Evolutionary conservation across 768 basidiomycete species (phyloP).

Genomic region (Vararia minispora): DNA sequence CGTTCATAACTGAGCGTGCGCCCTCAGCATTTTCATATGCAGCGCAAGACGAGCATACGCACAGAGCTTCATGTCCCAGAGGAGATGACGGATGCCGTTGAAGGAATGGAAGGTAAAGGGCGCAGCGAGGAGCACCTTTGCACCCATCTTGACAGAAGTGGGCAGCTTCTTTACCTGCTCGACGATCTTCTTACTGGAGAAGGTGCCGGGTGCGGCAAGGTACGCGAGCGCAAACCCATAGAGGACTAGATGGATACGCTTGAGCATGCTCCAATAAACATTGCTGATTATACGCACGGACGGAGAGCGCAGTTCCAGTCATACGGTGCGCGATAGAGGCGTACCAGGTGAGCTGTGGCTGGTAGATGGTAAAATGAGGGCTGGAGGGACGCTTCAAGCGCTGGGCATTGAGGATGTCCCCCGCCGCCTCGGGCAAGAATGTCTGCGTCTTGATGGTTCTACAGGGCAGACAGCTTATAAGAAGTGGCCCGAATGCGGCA

Average conservation of each 20-base stretch:
- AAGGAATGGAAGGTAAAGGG: conserved; percentile 87
- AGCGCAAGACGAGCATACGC: conserved; percentile 24
- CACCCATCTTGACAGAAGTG: conserved; percentile 60
- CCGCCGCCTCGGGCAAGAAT: conserved; percentile 42
- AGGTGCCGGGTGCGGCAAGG: conserved; percentile 68
- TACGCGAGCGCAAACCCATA: conserved; percentile 85
- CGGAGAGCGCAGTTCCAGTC: conserved; percentile 75
- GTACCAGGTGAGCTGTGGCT: conserved; percentile 87
- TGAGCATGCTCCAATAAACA: too few relatives aligned
- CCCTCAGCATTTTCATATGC: background rate
- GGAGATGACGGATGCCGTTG: conserved; percentile 85
- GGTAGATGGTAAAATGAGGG: conserved; percentile 96
- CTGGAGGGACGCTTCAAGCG: conserved; percentile 81
- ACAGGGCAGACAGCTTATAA: background rate
- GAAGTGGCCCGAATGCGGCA: background rate
- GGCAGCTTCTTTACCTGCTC: conserved; percentile 64
- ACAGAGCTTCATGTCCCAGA: conserved; percentile 89
- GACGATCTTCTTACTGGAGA: conserved; percentile 71
- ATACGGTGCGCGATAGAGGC: conserved; percentile 78
- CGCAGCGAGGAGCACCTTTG: conserved; percentile 69
- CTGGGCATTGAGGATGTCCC: conserved; percentile 74
- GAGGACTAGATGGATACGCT: conserved; percentile 40
- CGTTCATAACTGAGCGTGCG: conserved; percentile 47
- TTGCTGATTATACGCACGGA: conserved; percentile 36
- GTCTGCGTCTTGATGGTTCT: conserved; percentile 59